Evolutionary conservation across 768 basidiomycete genomes (phyloP).

Genomic region (Boletus tomentosulus): DNA sequence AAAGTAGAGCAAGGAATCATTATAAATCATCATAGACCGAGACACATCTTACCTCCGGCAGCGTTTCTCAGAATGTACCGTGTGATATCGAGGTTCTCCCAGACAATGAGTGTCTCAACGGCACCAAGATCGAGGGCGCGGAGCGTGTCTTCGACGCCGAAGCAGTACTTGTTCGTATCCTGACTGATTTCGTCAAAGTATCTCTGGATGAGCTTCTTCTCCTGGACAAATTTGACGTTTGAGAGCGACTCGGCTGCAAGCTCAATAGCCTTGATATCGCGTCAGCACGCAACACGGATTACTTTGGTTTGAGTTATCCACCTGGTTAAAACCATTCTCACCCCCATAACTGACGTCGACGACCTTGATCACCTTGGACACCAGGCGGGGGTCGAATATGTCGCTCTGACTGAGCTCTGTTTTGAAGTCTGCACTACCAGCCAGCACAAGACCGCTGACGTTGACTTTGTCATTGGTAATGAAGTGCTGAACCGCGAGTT

Average conservation of each 20-base stretch:
- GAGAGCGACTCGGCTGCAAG: constrained; percentile 92
- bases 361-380: constrained; percentile 91
- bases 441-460: constrained; percentile 91
- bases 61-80: constrained; percentile 89
- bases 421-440: constrained; percentile 98
- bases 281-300: background rate
- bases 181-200: constrained; percentile 99
- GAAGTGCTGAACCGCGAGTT: constrained; percentile 95
- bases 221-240: constrained; percentile 99
- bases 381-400: constrained; percentile 89
- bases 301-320: constrained; percentile 26
- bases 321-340: constrained; percentile 99
- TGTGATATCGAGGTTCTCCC: constrained; percentile 94
- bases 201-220: constrained; percentile 95
- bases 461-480: constrained; percentile 99
- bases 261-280: constrained; percentile 75
- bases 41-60: constrained; percentile 61
- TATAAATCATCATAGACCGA: background rate
- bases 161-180: constrained; percentile 95
- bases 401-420: constrained; percentile 95
- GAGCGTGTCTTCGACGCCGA: constrained; percentile 94
- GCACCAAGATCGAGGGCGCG: constrained; percentile 95
- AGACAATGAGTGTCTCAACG: constrained; percentile 95
- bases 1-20: constrained; percentile 4
- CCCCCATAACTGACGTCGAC: constrained; percentile 99